A percentile compares a stretch with the other conserved stretches of the same genome.
Conservation (phyloP, 805 yeast genomes). For the Cyberlindnera meyerae region DNA sequence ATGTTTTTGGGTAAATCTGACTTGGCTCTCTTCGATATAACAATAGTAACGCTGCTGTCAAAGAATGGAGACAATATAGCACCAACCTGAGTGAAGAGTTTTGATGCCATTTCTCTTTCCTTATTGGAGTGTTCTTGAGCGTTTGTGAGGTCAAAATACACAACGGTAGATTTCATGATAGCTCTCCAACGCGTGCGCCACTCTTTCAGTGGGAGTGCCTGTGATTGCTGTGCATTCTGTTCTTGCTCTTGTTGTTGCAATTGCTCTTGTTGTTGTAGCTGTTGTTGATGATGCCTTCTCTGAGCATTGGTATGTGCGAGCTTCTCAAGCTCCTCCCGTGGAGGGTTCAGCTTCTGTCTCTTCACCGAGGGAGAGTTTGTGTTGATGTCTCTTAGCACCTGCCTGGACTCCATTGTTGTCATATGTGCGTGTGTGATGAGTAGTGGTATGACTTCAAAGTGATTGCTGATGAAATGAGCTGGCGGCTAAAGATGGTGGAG, state of each 20-base stretch:
- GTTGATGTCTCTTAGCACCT: conserved; percentile 21
- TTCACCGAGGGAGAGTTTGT: conserved; percentile 26
- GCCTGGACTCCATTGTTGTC: conserved; percentile 18
- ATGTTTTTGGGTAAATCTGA: conserved; percentile 47
- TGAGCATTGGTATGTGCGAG: conserved; percentile 5
- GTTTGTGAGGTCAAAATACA: conserved; percentile 49
- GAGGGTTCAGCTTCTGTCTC: conserved; percentile 19
- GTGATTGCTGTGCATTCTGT: conserved; percentile 1
- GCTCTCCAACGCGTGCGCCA: conserved; percentile 61
- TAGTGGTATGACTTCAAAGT: no score
- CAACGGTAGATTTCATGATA: conserved; percentile 50
- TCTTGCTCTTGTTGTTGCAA: conserved; percentile 7
- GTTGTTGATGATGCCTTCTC: conserved; percentile 6
- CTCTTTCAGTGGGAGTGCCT: conserved; percentile 30
- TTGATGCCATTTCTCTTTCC: conserved; percentile 32
- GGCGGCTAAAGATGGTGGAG: conserved; percentile 2
- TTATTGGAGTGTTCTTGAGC: conserved; percentile 23
- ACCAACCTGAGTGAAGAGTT: conserved; percentile 35
- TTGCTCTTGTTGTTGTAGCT: conserved; percentile 6
- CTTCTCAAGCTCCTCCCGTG: conserved; percentile 3
- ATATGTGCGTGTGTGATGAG: no score
- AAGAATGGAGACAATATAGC: conserved; percentile 57
- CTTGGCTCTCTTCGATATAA: conserved; percentile 61
- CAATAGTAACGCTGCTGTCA: conserved; percentile 59
- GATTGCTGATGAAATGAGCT: no score